Base-by-base conservation (phyloP, 2,329 filamentous ascomycete species). In the Graphilbum ipis-grandicollis region DNA sequence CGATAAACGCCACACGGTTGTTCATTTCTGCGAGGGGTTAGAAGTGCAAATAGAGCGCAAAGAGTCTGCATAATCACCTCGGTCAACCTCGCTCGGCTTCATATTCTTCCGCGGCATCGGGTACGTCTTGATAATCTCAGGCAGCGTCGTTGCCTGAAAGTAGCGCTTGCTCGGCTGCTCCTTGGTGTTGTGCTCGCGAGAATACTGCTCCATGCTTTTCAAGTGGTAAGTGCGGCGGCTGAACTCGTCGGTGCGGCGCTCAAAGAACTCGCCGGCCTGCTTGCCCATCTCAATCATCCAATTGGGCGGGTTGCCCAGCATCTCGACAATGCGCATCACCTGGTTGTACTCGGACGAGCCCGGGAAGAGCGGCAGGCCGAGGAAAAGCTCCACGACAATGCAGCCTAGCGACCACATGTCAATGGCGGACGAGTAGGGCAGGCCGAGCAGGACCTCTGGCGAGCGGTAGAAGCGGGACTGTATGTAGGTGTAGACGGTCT, bases 281-380 rank as follows among this genome's bases (percentile, higher is more conserved):
- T 98, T 98, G 48, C 90, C 90, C 71, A 93, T 92, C 54, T 98
- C 90, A 39, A 98, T 71, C 90, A 98, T 98, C 90, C 90, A 98
- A 45, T 85, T 92, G 28, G 85, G 88, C 2, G 90, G 88, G 46
- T 93, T 77, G 10, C 90, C 90, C 9, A 98, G 71, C 90, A 98
- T 98, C 59, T 98, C 90, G 18, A 90, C 86, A 44, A 98, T 98
- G 37, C 90, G 71, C 21, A 88, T 88, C 15, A 98, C 86, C 56
- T 98, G 90, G 49, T 98, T 98, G 58, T 98, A 98, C 56, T 98
- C 90, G 3, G 90, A 98, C 1, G 88, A 96, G 21, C 90, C 90
- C 8, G 90, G 90, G 56, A 98, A 98, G 3, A 98, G 60, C 1
- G 90, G 90, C 35, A 98, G 65, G 33, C 90, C 90, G 1, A 98